A percentile compares a stretch with the other conserved stretches of the same genome.
Evolutionary conservation across 306 rosid species (phyloP).

Genomic region (Vicia villosa): DNA sequence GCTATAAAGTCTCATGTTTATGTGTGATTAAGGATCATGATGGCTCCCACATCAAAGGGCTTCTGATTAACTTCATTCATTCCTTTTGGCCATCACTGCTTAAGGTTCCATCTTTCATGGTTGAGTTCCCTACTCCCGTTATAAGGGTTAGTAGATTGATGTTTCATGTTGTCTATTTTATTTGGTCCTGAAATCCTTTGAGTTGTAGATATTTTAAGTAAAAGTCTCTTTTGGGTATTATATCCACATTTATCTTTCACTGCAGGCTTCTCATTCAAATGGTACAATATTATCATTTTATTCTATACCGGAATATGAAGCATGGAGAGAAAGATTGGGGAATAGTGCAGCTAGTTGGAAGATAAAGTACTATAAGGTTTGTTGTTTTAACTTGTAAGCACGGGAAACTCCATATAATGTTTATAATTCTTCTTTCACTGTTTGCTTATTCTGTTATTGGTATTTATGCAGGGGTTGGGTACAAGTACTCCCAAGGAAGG

Average conservation of each 20-base stretch:
- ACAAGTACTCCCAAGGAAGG: constrained; percentile 96
- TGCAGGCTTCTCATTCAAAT: constrained; percentile 73
- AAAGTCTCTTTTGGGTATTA: background rate
- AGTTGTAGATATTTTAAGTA: background rate
- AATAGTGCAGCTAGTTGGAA: constrained; percentile 80
- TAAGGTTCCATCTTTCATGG: constrained; percentile 78
- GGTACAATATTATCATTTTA: constrained; percentile 80
- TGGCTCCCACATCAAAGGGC: constrained; percentile 97
- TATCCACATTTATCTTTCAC: background rate
- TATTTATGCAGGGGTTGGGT: constrained; percentile 81
- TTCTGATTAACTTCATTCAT: constrained; percentile 84
- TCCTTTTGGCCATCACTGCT: constrained; percentile 94
- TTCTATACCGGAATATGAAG: constrained; percentile 80
- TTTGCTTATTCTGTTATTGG: constrained; percentile 23
- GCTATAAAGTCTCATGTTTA: background rate
- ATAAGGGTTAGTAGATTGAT: constrained; percentile 57
- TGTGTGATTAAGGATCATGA: constrained; percentile 73
- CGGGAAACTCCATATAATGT: constrained; percentile 1
- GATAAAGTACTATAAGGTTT: constrained; percentile 93
- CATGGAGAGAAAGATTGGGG: constrained; percentile 78
- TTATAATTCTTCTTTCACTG: background rate
- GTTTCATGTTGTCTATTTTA: background rate
- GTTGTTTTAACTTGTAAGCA: constrained; percentile 28
- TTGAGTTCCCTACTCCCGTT: constrained; percentile 90
- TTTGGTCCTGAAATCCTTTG: background rate